Evolutionary conservation across 2,329 filamentous ascomycete species (phyloP).

Genomic region (Sporothrix pseudoabietina): DNA sequence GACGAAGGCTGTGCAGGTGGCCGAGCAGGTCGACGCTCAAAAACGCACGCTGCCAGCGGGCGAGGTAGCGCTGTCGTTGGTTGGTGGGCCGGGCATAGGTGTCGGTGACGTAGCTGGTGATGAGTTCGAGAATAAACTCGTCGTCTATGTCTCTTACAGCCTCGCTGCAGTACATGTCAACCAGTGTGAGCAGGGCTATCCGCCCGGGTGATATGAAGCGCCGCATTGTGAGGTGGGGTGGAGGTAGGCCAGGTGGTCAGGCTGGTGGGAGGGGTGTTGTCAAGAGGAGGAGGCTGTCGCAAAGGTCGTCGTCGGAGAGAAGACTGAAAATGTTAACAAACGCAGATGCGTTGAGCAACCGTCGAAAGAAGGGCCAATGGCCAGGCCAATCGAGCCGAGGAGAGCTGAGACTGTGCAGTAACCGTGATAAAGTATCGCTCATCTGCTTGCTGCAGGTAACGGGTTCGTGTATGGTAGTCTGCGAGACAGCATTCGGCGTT

Average conservation of each 20-base stretch:
- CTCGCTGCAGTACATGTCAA: constrained; percentile 79
- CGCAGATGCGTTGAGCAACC: not conserved
- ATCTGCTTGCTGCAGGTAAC: not conserved
- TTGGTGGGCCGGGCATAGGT: constrained; percentile 41
- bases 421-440: not conserved
- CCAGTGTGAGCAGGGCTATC: constrained; percentile 76
- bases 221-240: constrained; percentile 27
- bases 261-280: not conserved
- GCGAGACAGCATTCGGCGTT: not conserved
- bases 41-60: constrained; percentile 54
- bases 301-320: not conserved
- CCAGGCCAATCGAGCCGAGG: not conserved
- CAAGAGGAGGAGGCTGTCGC: not conserved
- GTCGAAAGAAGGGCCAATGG: not conserved
- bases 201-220: constrained; percentile 50
- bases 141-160: constrained; percentile 48
- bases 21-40: constrained; percentile 56
- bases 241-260: not conserved
- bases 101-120: constrained; percentile 53
- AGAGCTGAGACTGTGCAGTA: too few species aligned
- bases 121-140: constrained; percentile 46
- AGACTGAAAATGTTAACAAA: not conserved
- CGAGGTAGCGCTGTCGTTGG: constrained; percentile 34
- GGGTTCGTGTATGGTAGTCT: too few species aligned
- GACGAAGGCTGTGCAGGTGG: constrained; percentile 29